phyloP scores from a whole-genome alignment of 768 basidiomycete genomes.

The Lentinula boryana region DNA sequence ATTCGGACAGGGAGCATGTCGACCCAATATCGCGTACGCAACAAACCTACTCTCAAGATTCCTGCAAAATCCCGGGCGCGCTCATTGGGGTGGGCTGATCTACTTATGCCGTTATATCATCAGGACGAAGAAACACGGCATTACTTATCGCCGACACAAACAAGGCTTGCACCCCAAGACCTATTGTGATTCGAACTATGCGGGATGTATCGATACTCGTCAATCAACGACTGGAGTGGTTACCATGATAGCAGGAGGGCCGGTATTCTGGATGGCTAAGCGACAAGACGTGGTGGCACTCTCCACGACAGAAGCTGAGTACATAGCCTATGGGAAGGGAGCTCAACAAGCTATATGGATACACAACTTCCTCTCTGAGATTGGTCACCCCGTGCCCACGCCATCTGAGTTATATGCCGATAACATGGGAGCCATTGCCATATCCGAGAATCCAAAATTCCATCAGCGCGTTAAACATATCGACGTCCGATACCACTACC shows the following conservation, averaged over 20 bases:
- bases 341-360: not conserved
- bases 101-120: not conserved
- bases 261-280: not conserved
- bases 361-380: not conserved
- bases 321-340: not conserved
- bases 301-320: not conserved
- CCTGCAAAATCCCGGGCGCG: not conserved
- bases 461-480: conserved; percentile 30
- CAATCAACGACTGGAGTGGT: not conserved
- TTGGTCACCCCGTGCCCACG: not conserved
- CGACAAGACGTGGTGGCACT: not conserved
- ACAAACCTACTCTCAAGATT: not conserved
- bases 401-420: conserved; percentile 10
- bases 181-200: not conserved
- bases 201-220: not conserved
- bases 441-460: conserved; percentile 5
- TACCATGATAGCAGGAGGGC: not conserved
- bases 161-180: not conserved
- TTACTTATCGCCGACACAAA: not conserved
- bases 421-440: conserved; percentile 18
- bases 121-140: not conserved
- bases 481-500: conserved; percentile 25
- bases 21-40: not conserved
- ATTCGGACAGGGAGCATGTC: no score
- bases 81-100: not conserved